A percentile compares a stretch with the other conserved stretches of the same genome.
These are phyloP conservation scores for Venturia effusa DNA, from an alignment of 2,329 filamentous ascomycete genomes.

Conservation along the genomic window DNA sequence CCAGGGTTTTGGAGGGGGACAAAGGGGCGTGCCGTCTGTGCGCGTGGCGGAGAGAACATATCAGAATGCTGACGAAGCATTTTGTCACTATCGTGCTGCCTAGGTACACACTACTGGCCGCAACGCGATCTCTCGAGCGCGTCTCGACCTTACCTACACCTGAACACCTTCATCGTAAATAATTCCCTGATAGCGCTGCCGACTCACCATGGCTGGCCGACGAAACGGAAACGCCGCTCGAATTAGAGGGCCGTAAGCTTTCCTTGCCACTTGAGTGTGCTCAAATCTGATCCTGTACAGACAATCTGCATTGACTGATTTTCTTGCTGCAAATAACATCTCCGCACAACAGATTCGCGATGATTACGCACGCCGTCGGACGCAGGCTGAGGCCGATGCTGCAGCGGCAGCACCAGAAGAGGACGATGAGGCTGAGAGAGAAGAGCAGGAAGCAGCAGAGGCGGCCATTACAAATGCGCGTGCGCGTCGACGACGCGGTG, in stretches of 20 bases:
- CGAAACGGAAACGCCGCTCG: conserved; percentile 16
- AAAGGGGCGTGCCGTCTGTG: no score
- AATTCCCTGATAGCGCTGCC: background rate
- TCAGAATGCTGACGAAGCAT: no score
- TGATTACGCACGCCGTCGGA: conserved; percentile 41
- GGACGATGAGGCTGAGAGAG: conserved; percentile 22
- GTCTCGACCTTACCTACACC: background rate
- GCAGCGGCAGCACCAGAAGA: conserved; percentile 23
- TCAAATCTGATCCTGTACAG: conserved; percentile 19
- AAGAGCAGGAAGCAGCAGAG: conserved; percentile 28
- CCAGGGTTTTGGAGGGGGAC: no score
- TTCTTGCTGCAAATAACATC: conserved; percentile 62
- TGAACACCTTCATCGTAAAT: background rate
- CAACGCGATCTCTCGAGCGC: background rate
- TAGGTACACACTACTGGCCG: no score
- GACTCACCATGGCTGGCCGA: background rate
- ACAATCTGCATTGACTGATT: conserved; percentile 58
- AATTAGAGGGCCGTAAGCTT: conserved; percentile 43
- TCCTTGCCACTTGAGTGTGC: background rate
- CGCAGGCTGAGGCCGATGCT: conserved; percentile 32
- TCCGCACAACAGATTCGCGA: conserved; percentile 52
- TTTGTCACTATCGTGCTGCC: no score
- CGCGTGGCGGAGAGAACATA: no score
- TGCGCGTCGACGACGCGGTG: conserved; percentile 12
- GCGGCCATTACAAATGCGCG: conserved; percentile 20